A percentile compares a stretch with the other conserved stretches of the same genome.
Evolutionary conservation across 768 basidiomycete genomes (phyloP).

Genomic region (Podaxis sp.): DNA sequence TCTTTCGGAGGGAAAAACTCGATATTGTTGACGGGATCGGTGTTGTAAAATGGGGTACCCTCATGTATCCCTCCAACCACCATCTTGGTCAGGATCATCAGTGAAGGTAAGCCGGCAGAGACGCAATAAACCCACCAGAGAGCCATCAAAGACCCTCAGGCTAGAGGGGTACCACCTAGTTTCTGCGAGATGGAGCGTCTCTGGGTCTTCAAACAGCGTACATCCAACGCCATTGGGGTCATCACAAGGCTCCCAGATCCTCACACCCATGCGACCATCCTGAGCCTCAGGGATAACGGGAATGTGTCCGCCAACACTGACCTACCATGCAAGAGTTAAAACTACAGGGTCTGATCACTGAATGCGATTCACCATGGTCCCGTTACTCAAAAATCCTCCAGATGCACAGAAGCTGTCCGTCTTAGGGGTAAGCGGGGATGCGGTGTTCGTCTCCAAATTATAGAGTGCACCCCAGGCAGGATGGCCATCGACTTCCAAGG

Average conservation of each 20-base stretch:
- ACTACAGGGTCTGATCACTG: neutral
- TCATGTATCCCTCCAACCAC: constrained; percentile 25
- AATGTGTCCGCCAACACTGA: constrained; percentile 27
- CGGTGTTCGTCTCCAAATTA: constrained; percentile 34
- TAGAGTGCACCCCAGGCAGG: constrained; percentile 43
- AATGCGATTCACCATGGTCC: constrained; percentile 27
- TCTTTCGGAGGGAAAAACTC: constrained; percentile 39
- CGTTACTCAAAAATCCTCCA: constrained; percentile 36
- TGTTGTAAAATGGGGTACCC: constrained; percentile 55
- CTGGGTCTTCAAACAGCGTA: constrained; percentile 31
- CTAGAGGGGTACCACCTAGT: constrained; percentile 39
- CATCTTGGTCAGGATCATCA: constrained; percentile 15
- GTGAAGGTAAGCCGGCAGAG: neutral
- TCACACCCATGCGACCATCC: constrained; percentile 31
- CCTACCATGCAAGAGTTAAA: constrained; percentile 11
- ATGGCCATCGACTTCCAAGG: constrained; percentile 35
- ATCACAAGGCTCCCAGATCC: constrained; percentile 36
- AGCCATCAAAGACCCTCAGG: constrained; percentile 28
- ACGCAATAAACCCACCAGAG: constrained; percentile 24
- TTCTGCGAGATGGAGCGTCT: constrained; percentile 27
- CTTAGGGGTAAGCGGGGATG: constrained; percentile 28
- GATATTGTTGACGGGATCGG: constrained; percentile 43
- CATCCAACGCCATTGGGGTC: constrained; percentile 26
- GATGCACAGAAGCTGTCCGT: constrained; percentile 42
- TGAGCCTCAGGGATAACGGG: constrained; percentile 23